Evolutionary conservation across 2,329 filamentous ascomycete species (phyloP).

Genomic region (Fusarium tricinctum): DNA sequence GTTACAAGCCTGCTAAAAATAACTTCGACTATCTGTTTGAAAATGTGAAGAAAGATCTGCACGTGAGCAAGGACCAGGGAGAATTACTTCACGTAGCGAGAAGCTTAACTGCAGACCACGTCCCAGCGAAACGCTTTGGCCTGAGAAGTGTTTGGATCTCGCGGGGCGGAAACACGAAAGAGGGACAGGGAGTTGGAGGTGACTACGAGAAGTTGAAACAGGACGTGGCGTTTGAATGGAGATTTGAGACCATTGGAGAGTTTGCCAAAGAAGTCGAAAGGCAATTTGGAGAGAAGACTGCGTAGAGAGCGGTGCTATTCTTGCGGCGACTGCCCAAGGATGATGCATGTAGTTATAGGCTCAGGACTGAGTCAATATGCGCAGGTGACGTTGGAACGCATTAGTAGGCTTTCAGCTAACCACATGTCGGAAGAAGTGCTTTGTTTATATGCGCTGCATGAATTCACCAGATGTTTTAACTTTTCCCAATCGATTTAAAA

Average conservation of each 20-base stretch:
- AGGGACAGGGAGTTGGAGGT: slow-evolving; percentile 17
- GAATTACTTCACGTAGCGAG: slow-evolving; percentile 28
- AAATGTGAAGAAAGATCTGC: slow-evolving; percentile 9
- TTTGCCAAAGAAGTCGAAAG: slow-evolving; percentile 27
- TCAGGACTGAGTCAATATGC: background rate
- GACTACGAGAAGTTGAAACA: slow-evolving; percentile 20
- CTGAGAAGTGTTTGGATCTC: slow-evolving; percentile 26
- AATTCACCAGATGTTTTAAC: background rate
- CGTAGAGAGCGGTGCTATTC: background rate
- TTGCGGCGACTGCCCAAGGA: background rate
- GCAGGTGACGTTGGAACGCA: background rate
- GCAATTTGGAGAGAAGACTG: slow-evolving; percentile 14
- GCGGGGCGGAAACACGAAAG: slow-evolving; percentile 14
- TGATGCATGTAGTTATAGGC: background rate
- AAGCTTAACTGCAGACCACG: slow-evolving; percentile 31
- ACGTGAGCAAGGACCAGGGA: slow-evolving; percentile 14
- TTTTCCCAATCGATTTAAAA: background rate
- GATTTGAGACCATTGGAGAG: slow-evolving; percentile 19
- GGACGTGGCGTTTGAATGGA: slow-evolving; percentile 22
- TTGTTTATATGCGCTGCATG: background rate
- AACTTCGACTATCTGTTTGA: slow-evolving; percentile 29
- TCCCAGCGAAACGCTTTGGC: slow-evolving; percentile 16
- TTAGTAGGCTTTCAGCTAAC: background rate
- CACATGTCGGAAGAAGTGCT: background rate
- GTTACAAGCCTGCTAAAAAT: slow-evolving; percentile 19